phyloP scores from a whole-genome alignment of 768 basidiomycete species.

The Agaricus subrufescens region DNA sequence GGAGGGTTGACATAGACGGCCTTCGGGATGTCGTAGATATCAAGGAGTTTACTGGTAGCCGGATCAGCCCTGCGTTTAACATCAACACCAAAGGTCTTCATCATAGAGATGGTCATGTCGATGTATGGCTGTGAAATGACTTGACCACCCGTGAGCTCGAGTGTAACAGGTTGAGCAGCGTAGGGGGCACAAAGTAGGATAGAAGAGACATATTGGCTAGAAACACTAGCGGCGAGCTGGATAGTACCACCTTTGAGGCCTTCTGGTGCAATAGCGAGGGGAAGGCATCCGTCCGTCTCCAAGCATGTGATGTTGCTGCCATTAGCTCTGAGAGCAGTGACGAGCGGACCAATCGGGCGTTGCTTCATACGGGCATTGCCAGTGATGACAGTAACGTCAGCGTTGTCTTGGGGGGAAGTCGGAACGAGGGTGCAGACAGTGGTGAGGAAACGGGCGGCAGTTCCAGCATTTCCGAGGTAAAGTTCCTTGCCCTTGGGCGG shows the following conservation, averaged over 20 bases:
- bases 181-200: conserved; percentile 97
- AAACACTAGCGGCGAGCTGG: conserved; percentile 88
- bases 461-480: conserved; percentile 96
- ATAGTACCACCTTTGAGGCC: conserved; percentile 82
- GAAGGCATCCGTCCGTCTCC: conserved; percentile 81
- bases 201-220: conserved; percentile 97
- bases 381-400: conserved; percentile 74
- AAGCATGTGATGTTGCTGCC: conserved; percentile 75
- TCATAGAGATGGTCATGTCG: conserved; percentile 99
- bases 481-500: conserved; percentile 81
- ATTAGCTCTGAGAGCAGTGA: conserved; percentile 82
- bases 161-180: conserved; percentile 72
- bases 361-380: conserved; percentile 99
- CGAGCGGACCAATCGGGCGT: conserved; percentile 92
- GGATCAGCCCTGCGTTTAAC: conserved; percentile 65
- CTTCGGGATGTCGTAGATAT: conserved; percentile 86
- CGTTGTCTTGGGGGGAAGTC: conserved; percentile 27
- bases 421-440: conserved; percentile 91
- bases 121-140: conserved; percentile 99
- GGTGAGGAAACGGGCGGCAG: conserved; percentile 95
- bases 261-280: conserved; percentile 77
- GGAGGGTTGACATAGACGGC: conserved; percentile 73
- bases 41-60: conserved; percentile 54
- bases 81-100: conserved; percentile 84
- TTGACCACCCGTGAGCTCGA: conserved; percentile 88